Evolutionary conservation across 2,329 filamentous ascomycete species (phyloP).

Genomic region (Fusarium sp.): DNA sequence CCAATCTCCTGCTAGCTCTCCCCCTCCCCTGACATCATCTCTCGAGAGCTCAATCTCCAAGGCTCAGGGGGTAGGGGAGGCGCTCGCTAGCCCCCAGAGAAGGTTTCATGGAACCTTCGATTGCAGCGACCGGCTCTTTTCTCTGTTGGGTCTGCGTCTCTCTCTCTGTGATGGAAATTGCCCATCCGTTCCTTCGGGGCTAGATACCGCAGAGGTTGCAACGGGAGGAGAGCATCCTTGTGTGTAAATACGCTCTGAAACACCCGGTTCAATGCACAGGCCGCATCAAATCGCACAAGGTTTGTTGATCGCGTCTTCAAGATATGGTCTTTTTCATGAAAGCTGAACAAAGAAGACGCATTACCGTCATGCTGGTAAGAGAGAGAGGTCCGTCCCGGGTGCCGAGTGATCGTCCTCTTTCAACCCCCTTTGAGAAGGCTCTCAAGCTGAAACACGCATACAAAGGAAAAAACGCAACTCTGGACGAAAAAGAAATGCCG

Average conservation of each 20-base stretch:
- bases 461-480: not conserved
- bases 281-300: constrained; percentile 9
- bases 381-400: not conserved
- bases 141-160: not conserved
- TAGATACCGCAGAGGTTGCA: constrained; percentile 5
- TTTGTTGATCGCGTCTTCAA: constrained; percentile 11
- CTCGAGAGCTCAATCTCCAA: constrained; percentile 29
- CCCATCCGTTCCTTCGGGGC: constrained; percentile 1
- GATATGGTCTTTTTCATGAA: constrained; percentile 6
- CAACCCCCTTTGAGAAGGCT: not conserved
- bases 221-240: not conserved
- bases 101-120: constrained; percentile 46
- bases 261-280: constrained; percentile 29
- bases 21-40: constrained; percentile 42
- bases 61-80: constrained; percentile 25
- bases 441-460: constrained; percentile 2
- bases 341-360: constrained; percentile 1
- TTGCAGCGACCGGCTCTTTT: constrained; percentile 18
- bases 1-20: constrained; percentile 22
- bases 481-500: constrained; percentile 6
- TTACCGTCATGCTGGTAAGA: not conserved
- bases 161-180: constrained; percentile 5
- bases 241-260: constrained; percentile 24
- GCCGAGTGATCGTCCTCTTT: not conserved
- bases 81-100: constrained; percentile 36